Evolutionary conservation across 768 basidiomycete genomes (phyloP), one percentile per base, ranked within the genome.

Genomic region (Hypholoma sublateritium): DNA sequence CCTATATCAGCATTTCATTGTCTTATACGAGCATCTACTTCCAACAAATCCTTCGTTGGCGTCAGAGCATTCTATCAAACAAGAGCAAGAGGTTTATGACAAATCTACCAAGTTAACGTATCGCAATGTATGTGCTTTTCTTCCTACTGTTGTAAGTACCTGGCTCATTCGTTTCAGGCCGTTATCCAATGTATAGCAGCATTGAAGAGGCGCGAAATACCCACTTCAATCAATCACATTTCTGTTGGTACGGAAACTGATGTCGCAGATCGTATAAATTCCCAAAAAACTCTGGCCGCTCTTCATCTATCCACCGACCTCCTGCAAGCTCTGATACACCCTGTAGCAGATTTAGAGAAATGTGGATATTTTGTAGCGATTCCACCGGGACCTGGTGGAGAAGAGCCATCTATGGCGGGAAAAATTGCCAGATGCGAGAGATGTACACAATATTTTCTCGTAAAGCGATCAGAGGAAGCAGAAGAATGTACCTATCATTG

Each of bases 241-340:
- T 93, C 91, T 17, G 85, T 95, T 16, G 93, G 93, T 17, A 93
- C 90, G 0, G 86, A 90, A 43, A 80, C 71, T 0, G 84, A 91
- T 9, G 70, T 90, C 19, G 72, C 74, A 5, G 74, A 77, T 4
- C 87, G 87, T 28, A 72, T 68, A 35, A 84, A 86, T 60, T 75
- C 80, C 16, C 77, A 76, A 50, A 85, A 84, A 62, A 71, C 82
- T 28, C 65, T 88, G 5, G 65, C 82, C 21, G 69, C 80, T 5
- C 74, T 90, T 11, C 76, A 69, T 32, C 74, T 93, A 55, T 82
- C 86, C 0, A 72, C 73, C 3, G 65, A 74, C 3, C 67, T 80
- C 17, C 74, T 96, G 34, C 74, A 85, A 55, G 76, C 81, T 5
- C 78, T 89, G 44, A 61, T 91, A 53, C 77, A 93, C 59, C 73